Conservation (phyloP, 345 rosid genomes). For the Linum lewisii region DNA sequence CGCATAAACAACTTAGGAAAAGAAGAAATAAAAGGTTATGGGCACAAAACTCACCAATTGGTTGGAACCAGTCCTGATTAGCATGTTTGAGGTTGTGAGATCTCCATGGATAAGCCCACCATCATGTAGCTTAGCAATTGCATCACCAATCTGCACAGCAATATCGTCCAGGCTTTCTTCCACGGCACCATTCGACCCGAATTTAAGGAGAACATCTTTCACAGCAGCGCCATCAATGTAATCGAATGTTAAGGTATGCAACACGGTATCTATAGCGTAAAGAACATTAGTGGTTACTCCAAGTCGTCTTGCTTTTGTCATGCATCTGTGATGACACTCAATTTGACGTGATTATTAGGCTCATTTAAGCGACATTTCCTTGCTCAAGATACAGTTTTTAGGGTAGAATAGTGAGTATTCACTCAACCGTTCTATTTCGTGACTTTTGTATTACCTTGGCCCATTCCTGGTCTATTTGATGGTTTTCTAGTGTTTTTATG, state of each 20-base stretch:
- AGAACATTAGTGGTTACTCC: conserved; percentile 73
- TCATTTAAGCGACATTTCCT: no score
- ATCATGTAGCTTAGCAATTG: conserved; percentile 84
- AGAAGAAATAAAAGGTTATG: background rate
- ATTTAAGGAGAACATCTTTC: conserved; percentile 67
- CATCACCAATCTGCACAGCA: conserved; percentile 74
- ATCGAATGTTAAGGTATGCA: conserved; percentile 76
- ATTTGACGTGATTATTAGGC: no score
- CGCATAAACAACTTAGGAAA: background rate
- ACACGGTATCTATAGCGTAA: conserved; percentile 60
- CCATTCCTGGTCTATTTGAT: no score
- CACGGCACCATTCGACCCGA: conserved; percentile 54
- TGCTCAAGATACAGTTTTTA: no score
- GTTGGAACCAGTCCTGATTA: conserved; percentile 48
- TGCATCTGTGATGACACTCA: no score
- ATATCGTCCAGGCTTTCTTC: conserved; percentile 62
- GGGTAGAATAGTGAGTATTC: no score
- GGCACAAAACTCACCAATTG: conserved; percentile 44
- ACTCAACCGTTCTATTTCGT: no score
- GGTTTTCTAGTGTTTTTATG: no score
- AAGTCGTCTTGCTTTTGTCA: conserved; percentile 87
- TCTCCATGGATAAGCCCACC: conserved; percentile 98
- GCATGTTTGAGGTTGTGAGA: conserved; percentile 90
- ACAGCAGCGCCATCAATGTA: conserved; percentile 70
- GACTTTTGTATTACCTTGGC: no score